Evolutionary conservation across 2,329 filamentous ascomycete genomes (phyloP).

Genomic region (Dactylonectria macrodidyma): DNA sequence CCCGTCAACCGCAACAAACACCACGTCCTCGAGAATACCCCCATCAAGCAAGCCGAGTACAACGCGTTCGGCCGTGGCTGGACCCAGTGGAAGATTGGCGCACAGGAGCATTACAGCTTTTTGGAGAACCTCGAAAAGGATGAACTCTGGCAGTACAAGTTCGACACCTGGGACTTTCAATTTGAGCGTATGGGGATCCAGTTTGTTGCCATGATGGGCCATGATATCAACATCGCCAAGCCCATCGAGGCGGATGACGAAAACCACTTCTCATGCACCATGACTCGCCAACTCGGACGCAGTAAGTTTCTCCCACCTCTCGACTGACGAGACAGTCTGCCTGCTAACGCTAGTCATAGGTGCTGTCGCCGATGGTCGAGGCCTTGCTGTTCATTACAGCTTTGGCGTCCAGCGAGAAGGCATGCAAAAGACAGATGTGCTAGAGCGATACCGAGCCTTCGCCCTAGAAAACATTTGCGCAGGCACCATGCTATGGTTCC

Average conservation of each 20-base stretch:
- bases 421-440: conserved; percentile 66
- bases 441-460: conserved; percentile 67
- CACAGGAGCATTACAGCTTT: conserved; percentile 64
- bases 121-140: conserved; percentile 66
- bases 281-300: conserved; percentile 56
- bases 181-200: conserved; percentile 67
- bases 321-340: no score
- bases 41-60: conserved; percentile 65
- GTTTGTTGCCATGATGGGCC: conserved; percentile 68
- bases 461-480: conserved; percentile 66
- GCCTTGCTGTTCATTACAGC: conserved; percentile 68
- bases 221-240: conserved; percentile 63
- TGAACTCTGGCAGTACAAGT: conserved; percentile 63
- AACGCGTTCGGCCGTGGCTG: conserved; percentile 60
- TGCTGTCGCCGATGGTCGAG: conserved; percentile 67
- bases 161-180: conserved; percentile 64
- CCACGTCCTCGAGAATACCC: conserved; percentile 59
- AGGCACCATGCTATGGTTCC: conserved; percentile 50
- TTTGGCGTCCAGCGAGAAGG: conserved; percentile 57
- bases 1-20: conserved; percentile 54
- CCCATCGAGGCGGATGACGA: conserved; percentile 63
- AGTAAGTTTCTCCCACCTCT: conserved; percentile 40
- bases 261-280: conserved; percentile 59
- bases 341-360: conserved; percentile 43
- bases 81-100: conserved; percentile 65